These are phyloP conservation scores for Kodamaea leandrae DNA, from an alignment of 805 yeast species.

Conservation along the genomic window DNA sequence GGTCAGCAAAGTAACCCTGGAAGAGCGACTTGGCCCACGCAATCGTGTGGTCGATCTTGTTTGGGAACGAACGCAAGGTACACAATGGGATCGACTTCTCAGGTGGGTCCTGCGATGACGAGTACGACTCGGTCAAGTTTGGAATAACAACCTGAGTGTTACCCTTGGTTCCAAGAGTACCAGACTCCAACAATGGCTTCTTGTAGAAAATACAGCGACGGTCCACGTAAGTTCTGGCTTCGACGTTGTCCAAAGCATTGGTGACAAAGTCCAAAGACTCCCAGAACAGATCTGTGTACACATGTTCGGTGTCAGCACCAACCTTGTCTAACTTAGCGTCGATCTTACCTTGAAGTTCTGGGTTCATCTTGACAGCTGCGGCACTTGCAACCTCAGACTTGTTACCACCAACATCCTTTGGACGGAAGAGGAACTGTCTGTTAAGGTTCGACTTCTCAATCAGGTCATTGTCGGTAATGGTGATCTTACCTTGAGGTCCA, in stretches of 20 bases:
- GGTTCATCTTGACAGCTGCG: conserved; percentile 85
- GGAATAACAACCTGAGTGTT: conserved; percentile 97
- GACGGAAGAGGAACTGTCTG: conserved; percentile 93
- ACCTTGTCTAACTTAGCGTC: conserved; percentile 80
- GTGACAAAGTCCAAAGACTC: conserved; percentile 79
- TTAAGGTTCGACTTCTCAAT: conserved; percentile 95
- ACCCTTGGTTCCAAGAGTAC: conserved; percentile 97
- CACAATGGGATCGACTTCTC: conserved; percentile 97
- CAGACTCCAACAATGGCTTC: conserved; percentile 91
- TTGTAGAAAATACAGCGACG: conserved; percentile 92
- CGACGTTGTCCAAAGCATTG: conserved; percentile 95
- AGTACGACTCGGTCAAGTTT: conserved; percentile 88
- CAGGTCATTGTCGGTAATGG: conserved; percentile 88
- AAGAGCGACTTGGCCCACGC: conserved; percentile 98
- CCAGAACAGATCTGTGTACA: conserved; percentile 89
- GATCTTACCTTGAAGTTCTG: conserved; percentile 75
- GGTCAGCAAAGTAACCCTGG: conserved; percentile 85
- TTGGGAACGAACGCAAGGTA: conserved; percentile 95
- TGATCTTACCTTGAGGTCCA: conserved; percentile 82
- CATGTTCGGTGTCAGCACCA: conserved; percentile 86
- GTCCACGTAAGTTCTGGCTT: conserved; percentile 96
- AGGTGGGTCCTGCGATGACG: conserved; percentile 97
- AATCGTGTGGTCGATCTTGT: conserved; percentile 96
- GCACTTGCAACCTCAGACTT: conserved; percentile 88
- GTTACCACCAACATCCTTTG: conserved; percentile 87